Evolutionary conservation across 768 basidiomycete genomes (phyloP).

Genomic region (Pleurotus sapidus): DNA sequence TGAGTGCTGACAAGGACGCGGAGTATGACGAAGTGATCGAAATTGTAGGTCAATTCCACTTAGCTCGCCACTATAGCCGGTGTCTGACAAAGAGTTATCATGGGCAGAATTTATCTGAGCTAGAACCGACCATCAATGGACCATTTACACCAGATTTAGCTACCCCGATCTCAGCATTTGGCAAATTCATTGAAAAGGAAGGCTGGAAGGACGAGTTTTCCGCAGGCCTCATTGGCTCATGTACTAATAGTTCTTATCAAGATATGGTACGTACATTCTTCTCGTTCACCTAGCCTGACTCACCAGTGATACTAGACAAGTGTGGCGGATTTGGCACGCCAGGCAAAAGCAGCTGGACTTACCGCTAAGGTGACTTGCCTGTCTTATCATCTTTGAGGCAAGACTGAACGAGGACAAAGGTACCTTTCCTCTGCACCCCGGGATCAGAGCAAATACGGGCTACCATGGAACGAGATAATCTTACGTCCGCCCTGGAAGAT

Average conservation of each 20-base stretch:
- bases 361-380: slow-evolving; percentile 55
- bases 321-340: slow-evolving; percentile 86
- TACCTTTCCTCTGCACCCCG: slow-evolving; percentile 86
- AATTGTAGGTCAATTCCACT: slow-evolving; percentile 55
- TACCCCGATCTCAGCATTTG: slow-evolving; percentile 90
- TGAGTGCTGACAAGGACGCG: slow-evolving; percentile 80
- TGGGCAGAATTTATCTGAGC: slow-evolving; percentile 73
- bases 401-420: slow-evolving; percentile 28
- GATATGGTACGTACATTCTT: slow-evolving; percentile 63
- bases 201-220: slow-evolving; percentile 94
- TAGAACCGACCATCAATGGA: slow-evolving; percentile 93
- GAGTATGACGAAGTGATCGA: slow-evolving; percentile 96
- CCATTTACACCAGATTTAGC: slow-evolving; percentile 98
- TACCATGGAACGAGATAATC: slow-evolving; percentile 92
- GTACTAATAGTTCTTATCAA: slow-evolving; percentile 98
- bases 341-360: slow-evolving; percentile 84
- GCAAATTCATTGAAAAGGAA: slow-evolving; percentile 71
- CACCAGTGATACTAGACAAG: slow-evolving; percentile 56
- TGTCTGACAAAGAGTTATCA: slow-evolving; percentile 3
- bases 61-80: not conserved
- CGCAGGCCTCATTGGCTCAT: slow-evolving; percentile 94
- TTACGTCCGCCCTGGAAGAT: slow-evolving; percentile 77
- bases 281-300: not conserved
- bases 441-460: slow-evolving; percentile 97
- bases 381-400: slow-evolving; percentile 6